Conservation (phyloP, 2,329 filamentous ascomycete genomes). For the Colletotrichum gigasporum region DNA sequence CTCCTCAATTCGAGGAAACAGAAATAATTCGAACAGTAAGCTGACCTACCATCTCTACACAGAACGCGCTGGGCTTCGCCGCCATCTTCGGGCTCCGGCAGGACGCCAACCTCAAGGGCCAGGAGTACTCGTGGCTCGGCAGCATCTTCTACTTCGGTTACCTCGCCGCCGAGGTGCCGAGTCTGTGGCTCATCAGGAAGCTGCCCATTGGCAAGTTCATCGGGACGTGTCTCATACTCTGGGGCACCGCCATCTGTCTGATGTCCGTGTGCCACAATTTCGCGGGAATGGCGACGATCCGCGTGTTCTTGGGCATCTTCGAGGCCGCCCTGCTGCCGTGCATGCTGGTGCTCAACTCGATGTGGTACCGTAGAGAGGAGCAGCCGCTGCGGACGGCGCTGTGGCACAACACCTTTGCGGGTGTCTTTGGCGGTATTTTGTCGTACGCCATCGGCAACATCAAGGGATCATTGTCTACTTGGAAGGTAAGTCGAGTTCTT, state of each 20-base stretch:
- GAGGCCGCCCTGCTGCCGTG: conserved; percentile 50
- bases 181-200: conserved; percentile 62
- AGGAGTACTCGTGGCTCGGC: conserved; percentile 66
- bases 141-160: conserved; percentile 69
- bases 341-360: conserved; percentile 56
- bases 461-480: conserved; percentile 34
- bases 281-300: conserved; percentile 32
- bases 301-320: conserved; percentile 35
- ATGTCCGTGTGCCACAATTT: conserved; percentile 46
- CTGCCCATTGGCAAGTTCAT: conserved; percentile 37
- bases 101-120: conserved; percentile 60
- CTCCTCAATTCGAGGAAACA: background rate
- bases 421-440: conserved; percentile 58
- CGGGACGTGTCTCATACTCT: conserved; percentile 46
- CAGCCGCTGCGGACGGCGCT: conserved; percentile 71
- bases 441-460: conserved; percentile 52
- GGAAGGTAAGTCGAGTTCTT: conserved; percentile 55
- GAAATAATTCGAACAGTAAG: background rate
- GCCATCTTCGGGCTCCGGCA: conserved; percentile 62
- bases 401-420: conserved; percentile 63
- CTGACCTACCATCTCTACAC: too few relatives aligned
- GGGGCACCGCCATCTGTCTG: conserved; percentile 45
- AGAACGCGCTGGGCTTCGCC: conserved; percentile 48
- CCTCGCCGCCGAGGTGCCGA: conserved; percentile 68
- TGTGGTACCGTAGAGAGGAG: conserved; percentile 61